These are phyloP conservation scores for Solanum clarkiae DNA, from an alignment of 257 asterid genomes.

Conservation along the genomic window DNA sequence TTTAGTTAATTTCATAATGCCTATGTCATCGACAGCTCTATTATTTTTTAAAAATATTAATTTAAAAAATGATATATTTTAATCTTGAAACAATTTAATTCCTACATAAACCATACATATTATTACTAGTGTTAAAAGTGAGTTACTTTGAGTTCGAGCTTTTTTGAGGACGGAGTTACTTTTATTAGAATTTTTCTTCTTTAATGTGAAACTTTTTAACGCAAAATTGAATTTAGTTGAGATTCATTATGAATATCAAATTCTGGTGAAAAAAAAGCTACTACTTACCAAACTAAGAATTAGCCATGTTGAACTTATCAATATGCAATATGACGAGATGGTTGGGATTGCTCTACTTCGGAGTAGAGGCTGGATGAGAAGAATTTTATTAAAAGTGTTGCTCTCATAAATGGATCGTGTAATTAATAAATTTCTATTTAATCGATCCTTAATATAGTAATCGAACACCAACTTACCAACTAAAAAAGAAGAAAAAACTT, in stretches of 20 bases:
- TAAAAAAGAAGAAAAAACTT: neutral
- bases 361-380: neutral
- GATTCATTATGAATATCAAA: too few relatives aligned
- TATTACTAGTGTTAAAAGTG: too few relatives aligned
- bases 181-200: too few relatives aligned
- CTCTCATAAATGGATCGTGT: too few relatives aligned
- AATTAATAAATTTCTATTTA: too few relatives aligned
- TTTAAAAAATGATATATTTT: neutral
- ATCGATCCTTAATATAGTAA: fast-evolving
- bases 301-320: neutral
- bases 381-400: too few relatives aligned
- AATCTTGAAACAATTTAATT: neutral
- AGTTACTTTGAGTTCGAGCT: too few relatives aligned
- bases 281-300: neutral
- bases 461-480: neutral
- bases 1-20: neutral
- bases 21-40: neutral
- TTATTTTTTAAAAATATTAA: neutral
- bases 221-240: too few relatives aligned
- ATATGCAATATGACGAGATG: neutral
- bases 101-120: too few relatives aligned
- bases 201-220: too few relatives aligned
- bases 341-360: neutral
- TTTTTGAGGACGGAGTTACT: too few relatives aligned
- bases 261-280: too few relatives aligned